These are phyloP conservation scores for Metschnikowia noctiluminum DNA, from an alignment of 805 yeast genomes.

Conservation along the genomic window DNA sequence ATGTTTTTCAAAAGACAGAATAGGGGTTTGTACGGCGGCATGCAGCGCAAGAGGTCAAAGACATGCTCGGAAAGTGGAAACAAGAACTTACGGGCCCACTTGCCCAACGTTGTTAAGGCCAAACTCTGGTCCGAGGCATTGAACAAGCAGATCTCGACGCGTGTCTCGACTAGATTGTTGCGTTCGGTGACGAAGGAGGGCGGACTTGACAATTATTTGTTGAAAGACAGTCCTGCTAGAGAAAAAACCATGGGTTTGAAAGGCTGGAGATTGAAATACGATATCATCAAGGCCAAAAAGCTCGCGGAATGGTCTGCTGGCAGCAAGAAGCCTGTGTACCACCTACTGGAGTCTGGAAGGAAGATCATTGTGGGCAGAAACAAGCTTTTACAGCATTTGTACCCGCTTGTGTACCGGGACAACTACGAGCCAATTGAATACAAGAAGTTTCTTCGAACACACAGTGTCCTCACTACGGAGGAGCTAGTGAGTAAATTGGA, in stretches of 20 bases:
- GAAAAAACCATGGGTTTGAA: slow-evolving; percentile 86
- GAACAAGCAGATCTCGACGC: slow-evolving; percentile 51
- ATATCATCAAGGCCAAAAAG: slow-evolving; percentile 52
- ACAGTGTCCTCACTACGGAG: slow-evolving; percentile 43
- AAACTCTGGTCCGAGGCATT: slow-evolving; percentile 83
- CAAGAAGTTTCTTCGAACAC: slow-evolving; percentile 44
- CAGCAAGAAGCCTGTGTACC: slow-evolving; percentile 42
- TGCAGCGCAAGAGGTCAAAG: slow-evolving; percentile 73
- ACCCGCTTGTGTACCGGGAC: slow-evolving; percentile 45
- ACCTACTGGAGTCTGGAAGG: slow-evolving; percentile 39
- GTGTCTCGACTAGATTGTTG: slow-evolving; percentile 75
- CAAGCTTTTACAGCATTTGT: slow-evolving; percentile 53
- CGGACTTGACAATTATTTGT: slow-evolving; percentile 84
- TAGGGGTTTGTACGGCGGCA: slow-evolving; percentile 88
- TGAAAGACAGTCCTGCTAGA: slow-evolving; percentile 85
- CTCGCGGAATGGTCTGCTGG: slow-evolving; percentile 35
- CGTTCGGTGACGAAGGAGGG: slow-evolving; percentile 90
- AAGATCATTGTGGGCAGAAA: slow-evolving; percentile 63
- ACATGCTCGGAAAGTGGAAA: slow-evolving; percentile 74
- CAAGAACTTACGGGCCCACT: slow-evolving; percentile 69
- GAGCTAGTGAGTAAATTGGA: slow-evolving; percentile 52
- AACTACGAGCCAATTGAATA: slow-evolving; percentile 44
- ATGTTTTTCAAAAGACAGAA: slow-evolving; percentile 77
- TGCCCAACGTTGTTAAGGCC: slow-evolving; percentile 76
- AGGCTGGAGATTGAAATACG: slow-evolving; percentile 88